phyloP scores from a whole-genome alignment of 2,329 filamentous ascomycete genomes.

The Daldinia sp. region DNA sequence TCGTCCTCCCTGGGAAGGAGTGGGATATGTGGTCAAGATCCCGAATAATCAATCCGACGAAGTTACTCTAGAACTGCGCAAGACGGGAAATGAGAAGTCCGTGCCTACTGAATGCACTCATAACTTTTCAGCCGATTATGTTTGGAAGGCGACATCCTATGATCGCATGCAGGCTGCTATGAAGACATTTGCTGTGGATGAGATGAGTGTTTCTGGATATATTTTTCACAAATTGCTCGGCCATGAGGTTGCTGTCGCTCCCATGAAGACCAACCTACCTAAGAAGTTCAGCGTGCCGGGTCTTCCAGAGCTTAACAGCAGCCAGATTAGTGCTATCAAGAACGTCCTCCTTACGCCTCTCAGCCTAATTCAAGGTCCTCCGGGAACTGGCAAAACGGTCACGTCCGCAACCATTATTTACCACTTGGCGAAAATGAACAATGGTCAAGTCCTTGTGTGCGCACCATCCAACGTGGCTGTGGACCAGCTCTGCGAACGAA shows the following conservation, averaged over 20 bases:
- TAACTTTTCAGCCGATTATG: conserved; percentile 98
- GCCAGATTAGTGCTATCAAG: conserved; percentile 96
- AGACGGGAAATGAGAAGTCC: conserved; percentile 94
- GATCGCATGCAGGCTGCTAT: conserved; percentile 99
- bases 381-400: conserved; percentile 97
- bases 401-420: conserved; percentile 99
- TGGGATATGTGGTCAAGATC: conserved; percentile 99
- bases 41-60: conserved; percentile 99
- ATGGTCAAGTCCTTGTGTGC: conserved; percentile 93
- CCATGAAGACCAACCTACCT: conserved; percentile 94
- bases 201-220: conserved; percentile 98
- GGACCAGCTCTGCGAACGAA: conserved; percentile 96
- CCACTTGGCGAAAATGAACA: conserved; percentile 94
- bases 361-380: conserved; percentile 95
- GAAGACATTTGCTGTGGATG: conserved; percentile 98
- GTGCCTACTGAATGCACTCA: conserved; percentile 96
- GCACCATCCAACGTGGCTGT: conserved; percentile 98
- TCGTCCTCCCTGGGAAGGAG: conserved; percentile 92
- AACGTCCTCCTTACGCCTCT: conserved; percentile 93
- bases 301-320: conserved; percentile 92
- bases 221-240: conserved; percentile 98
- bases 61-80: conserved; percentile 92
- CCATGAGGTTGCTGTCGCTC: conserved; percentile 92
- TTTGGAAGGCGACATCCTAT: conserved; percentile 99
- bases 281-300: conserved; percentile 97